Evolutionary conservation across 1,284 basidiomycete species (phyloP).

Genomic region (Boletus mariae): DNA sequence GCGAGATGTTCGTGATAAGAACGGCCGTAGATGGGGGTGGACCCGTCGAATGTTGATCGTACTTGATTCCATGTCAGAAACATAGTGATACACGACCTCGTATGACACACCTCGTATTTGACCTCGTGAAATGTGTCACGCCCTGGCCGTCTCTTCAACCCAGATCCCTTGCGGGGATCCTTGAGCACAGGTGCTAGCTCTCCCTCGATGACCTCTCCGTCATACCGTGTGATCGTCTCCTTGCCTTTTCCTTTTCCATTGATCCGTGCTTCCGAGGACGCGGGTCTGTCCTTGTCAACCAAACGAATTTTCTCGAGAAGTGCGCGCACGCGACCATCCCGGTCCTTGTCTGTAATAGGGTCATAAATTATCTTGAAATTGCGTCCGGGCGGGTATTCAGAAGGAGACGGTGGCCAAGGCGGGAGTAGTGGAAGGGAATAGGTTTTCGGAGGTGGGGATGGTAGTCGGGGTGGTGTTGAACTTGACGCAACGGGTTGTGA

Average conservation of each 20-base stretch:
- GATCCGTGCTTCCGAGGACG: slow-evolving; percentile 40
- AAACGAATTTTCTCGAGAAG: slow-evolving; percentile 53
- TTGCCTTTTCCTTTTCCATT: slow-evolving; percentile 62
- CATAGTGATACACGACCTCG: not conserved
- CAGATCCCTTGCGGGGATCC: slow-evolving; percentile 55
- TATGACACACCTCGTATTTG: slow-evolving; percentile 59
- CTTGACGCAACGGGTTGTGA: slow-evolving; percentile 30
- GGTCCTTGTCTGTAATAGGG: slow-evolving; percentile 47
- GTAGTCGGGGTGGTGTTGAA: slow-evolving; percentile 19
- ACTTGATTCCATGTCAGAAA: slow-evolving; percentile 42
- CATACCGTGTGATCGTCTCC: slow-evolving; percentile 53
- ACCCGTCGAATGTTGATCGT: slow-evolving; percentile 73
- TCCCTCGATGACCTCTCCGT: slow-evolving; percentile 53
- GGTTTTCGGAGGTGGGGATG: slow-evolving; percentile 17
- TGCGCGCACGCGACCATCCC: slow-evolving; percentile 42
- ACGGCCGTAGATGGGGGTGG: slow-evolving; percentile 76
- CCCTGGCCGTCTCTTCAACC: slow-evolving; percentile 38
- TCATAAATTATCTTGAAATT: slow-evolving; percentile 65
- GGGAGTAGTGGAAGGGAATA: slow-evolving; percentile 41
- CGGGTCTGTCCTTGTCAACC: slow-evolving; percentile 33
- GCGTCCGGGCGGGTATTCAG: slow-evolving; percentile 44
- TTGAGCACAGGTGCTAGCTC: slow-evolving; percentile 42
- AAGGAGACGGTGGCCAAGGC: slow-evolving; percentile 44
- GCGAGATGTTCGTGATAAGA: slow-evolving; percentile 70
- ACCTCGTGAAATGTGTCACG: slow-evolving; percentile 47